Percentiles rank a stretch among this genome's conserved stretches.
Evolutionary conservation across 441 rosid species (phyloP).

Genomic region (Syzygium malaccense): DNA sequence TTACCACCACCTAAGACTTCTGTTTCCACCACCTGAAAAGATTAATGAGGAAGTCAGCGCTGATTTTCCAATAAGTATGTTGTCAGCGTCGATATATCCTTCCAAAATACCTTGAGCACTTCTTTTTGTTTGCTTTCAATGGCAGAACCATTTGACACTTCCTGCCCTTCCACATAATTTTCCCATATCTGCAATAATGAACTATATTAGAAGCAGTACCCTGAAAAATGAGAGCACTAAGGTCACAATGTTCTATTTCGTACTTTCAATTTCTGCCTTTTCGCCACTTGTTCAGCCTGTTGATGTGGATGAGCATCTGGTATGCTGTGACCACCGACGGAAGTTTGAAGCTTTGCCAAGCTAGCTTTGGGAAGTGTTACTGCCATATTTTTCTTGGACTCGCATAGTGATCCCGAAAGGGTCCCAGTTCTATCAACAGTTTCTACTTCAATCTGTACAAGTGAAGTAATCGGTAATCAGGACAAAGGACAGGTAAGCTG

Average conservation of each 20-base stretch:
- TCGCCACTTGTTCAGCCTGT: constrained; percentile 83
- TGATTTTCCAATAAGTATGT: not conserved
- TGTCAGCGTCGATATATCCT: not conserved
- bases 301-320: constrained; percentile 78
- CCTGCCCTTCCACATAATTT: constrained; percentile 97
- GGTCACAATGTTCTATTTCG: constrained; percentile 2
- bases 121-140: constrained; percentile 84
- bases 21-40: constrained; percentile 70
- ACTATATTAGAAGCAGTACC: not conserved
- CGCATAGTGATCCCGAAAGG: constrained; percentile 95
- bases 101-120: constrained; percentile 53
- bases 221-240: not conserved
- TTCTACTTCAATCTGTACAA: constrained; percentile 77
- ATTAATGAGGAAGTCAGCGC: not conserved
- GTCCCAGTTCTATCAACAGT: constrained; percentile 94
- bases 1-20: constrained; percentile 90
- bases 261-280: constrained; percentile 80
- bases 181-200: constrained; percentile 72
- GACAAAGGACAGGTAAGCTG: constrained; percentile 5
- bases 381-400: constrained; percentile 67
- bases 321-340: constrained; percentile 78
- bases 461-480: not conserved
- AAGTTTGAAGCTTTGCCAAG: constrained; percentile 78
- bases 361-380: constrained; percentile 83
- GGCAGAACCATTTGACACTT: constrained; percentile 53